A percentile compares a stretch with the other conserved stretches of the same genome.
Conservation (phyloP, 768 basidiomycete genomes). For the Auricularia sp. region DNA sequence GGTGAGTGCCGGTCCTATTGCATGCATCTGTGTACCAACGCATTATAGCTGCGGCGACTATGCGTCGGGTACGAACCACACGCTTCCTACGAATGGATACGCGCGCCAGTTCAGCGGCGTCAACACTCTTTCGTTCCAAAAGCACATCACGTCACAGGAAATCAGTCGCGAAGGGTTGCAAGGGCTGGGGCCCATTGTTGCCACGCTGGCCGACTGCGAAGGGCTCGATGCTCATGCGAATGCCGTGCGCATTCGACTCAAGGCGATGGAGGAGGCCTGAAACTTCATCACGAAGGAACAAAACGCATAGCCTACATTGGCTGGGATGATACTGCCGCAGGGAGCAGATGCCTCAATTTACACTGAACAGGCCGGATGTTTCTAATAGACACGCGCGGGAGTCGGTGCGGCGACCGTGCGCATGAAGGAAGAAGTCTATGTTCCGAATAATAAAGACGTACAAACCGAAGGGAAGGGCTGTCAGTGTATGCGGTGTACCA, state of each 20-base stretch:
- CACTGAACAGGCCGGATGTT: no score
- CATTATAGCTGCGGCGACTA: constrained; percentile 85
- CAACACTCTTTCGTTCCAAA: constrained; percentile 94
- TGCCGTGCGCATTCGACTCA: constrained; percentile 79
- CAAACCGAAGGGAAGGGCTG: no score
- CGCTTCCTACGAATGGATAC: constrained; percentile 91
- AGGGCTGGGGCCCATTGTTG: constrained; percentile 76
- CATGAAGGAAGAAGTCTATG: no score
- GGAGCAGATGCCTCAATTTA: neutral
- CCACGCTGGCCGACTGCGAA: constrained; percentile 87
- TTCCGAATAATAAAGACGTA: no score
- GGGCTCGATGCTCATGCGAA: constrained; percentile 92
- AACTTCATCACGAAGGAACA: no score
- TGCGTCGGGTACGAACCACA: constrained; percentile 98
- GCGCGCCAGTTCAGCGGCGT: constrained; percentile 98
- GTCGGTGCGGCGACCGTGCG: no score
- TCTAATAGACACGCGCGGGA: no score
- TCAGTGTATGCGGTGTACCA: no score
- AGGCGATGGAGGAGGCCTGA: constrained; percentile 2
- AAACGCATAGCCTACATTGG: neutral
- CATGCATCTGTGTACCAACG: constrained; percentile 6
- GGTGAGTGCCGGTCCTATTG: constrained; percentile 33
- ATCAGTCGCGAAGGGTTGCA: constrained; percentile 69
- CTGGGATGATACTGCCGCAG: neutral
- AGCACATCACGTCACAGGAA: constrained; percentile 96